Base-by-base conservation (phyloP, 495 filamentous ascomycete genomes). In the Penicillium paradoxum region DNA sequence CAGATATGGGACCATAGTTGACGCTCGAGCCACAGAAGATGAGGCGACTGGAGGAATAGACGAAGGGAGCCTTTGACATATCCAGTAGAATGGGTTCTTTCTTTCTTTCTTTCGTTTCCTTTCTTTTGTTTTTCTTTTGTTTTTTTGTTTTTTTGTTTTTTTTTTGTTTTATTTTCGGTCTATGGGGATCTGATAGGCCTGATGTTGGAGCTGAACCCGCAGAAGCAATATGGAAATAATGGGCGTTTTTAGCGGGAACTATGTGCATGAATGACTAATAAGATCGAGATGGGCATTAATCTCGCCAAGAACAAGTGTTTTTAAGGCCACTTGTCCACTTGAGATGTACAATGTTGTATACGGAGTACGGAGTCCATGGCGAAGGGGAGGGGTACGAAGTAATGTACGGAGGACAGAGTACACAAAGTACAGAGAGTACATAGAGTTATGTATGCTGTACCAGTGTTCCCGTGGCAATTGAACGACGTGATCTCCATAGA, bases 1-100 rank as follows among this genome's bases (percentile, higher is more conserved):
- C 17, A 49, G 54, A 4, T 67, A 73, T 58, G 68, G 64, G 19
- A 45, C 63, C 22, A 58, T 66, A 36, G 25, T 62, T 32, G 49
- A 45, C 24, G 30, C 11, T 37, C 33, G 18, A 11, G 24, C 17
- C 10, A n/a, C 33, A n/a, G 53, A 34, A 19, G 45, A 51, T 24
- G n/a, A n/a, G n/a, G n/a, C 17, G 25, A 29, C 17, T 15, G 36
- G 24, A 27, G 24, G 7, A 7, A 27, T 27, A 27, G 24, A 27
- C 3, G 3, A 3, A 27, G 24, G 7, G 24, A n/a, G n/a, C n/a
- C n/a, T n/a, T n/a, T 27, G 24, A 27, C 24, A 14, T 34, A 34
- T 14, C 6, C 30, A 36, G 24, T 39, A 32, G 39, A 18, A 21
- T 22, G 41, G 21, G 33, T 42, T 17, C 40, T 14, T 25, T 42